Base-by-base conservation (phyloP, 2,329 filamentous ascomycete species). In the Teratosphaeria zuluensis region DNA sequence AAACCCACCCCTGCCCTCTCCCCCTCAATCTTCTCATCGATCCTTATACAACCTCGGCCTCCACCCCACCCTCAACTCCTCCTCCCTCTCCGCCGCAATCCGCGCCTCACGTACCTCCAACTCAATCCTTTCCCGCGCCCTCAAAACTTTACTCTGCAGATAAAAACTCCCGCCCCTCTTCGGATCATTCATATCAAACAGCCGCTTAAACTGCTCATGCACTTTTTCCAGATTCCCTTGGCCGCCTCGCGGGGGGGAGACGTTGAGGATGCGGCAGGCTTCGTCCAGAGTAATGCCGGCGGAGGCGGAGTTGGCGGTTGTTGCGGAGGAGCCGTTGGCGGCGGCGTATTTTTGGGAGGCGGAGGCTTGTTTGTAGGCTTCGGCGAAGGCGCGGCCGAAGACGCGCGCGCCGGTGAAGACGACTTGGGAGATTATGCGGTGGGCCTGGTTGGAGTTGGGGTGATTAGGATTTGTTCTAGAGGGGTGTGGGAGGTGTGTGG, bases 141-240 rank as follows among this genome's bases (percentile, higher is more conserved):
- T 82, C 66, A 97, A 77, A 58, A 99, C 85, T 78, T 99, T 99
- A 81, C 92, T 97, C 77, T 99, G 94, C 54, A 99, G 81, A 75
- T 99, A 99, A 76, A 99, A 99, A 69, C 91, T 96, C 56, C 94
- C 94, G 38, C 94, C 94, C 71, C 96, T 96, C 75, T 95, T 82
- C 11, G 94, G 92, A 64, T 99, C 89, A 77, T 99, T 99, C 67
- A 84, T 79, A 75, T 99, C 94, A 73, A 96, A 99, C 54, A 99
- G 78, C 64, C 87, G 85, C 83, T 97, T 97, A 81, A 97, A 99
- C 57, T 91, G 83, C 66, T 88, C 85, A 76, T 88, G 86, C 58
- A 96, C 85, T 64, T 87, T 81, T 68, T 92, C 89, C 72, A 92
- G 78, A 72, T 92, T 88, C 60, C 87, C 81, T 72, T 90, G 81